Conservation (phyloP, 495 filamentous ascomycete species). For the Talaromyces stipitatus region DNA sequence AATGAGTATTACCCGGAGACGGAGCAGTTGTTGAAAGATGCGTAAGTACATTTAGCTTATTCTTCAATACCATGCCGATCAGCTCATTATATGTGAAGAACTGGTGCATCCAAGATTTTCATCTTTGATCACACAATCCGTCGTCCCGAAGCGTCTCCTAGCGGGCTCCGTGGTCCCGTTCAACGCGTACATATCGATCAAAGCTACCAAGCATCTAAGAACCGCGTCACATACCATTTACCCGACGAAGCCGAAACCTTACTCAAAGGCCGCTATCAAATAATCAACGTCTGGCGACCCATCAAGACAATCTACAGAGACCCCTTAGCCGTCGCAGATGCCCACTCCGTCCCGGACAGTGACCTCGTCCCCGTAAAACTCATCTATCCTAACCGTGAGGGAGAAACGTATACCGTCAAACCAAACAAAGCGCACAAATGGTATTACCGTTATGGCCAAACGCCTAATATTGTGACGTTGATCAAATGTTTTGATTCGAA, state of each 20-base stretch:
- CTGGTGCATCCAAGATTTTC: slow-evolving; percentile 49
- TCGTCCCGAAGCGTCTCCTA: slow-evolving; percentile 22
- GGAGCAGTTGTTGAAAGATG: slow-evolving; percentile 57
- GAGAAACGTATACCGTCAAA: slow-evolving; percentile 38
- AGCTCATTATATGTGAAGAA: slow-evolving; percentile 20
- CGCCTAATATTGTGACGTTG: slow-evolving; percentile 52
- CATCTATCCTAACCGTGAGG: slow-evolving; percentile 42
- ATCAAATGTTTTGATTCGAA: slow-evolving; percentile 70
- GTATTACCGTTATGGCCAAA: slow-evolving; percentile 45
- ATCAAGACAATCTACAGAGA: slow-evolving; percentile 57
- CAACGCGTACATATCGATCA: slow-evolving; percentile 68
- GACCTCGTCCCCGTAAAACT: slow-evolving; percentile 39
- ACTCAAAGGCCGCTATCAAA: slow-evolving; percentile 57
- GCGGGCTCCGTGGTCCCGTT: slow-evolving; percentile 51
- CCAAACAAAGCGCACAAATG: slow-evolving; percentile 37
- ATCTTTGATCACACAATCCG: slow-evolving; percentile 75
- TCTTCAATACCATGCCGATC: background rate
- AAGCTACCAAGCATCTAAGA: slow-evolving; percentile 49
- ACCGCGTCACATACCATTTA: slow-evolving; percentile 53
- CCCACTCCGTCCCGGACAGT: slow-evolving; percentile 32
- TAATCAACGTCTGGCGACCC: slow-evolving; percentile 76
- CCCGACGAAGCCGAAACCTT: slow-evolving; percentile 55
- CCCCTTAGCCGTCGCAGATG: slow-evolving; percentile 55
- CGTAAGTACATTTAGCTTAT: slow-evolving; percentile 20
- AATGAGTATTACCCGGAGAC: slow-evolving; percentile 57